Conservation (phyloP, 192 early-diverging fungal species). For the Phlyctochytrium planicorne region DNA sequence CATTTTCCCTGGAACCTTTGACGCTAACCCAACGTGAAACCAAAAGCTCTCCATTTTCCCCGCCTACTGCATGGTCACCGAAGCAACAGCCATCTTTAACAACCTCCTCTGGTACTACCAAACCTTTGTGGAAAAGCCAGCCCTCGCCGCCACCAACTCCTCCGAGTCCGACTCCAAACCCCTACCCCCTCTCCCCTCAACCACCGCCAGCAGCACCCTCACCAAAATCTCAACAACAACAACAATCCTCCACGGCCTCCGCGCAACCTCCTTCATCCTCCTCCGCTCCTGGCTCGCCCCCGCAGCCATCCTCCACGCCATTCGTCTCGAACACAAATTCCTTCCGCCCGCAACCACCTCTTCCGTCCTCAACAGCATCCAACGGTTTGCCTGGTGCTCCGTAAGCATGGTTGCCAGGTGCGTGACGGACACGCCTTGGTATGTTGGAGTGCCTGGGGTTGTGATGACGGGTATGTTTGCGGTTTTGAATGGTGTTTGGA, state of each 20-base stretch:
- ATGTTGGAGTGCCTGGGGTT: neutral
- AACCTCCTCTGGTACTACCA: constrained; percentile 11
- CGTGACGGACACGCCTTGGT: neutral
- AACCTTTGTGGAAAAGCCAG: neutral
- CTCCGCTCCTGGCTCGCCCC: neutral
- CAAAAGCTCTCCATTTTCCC: constrained; percentile 4
- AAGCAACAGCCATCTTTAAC: constrained; percentile 5
- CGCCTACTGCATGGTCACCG: constrained; percentile 11
- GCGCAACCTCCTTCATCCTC: neutral
- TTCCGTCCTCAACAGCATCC: neutral
- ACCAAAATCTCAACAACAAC: neutral
- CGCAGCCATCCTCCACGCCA: neutral
- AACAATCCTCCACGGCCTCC: neutral
- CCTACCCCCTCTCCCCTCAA: neutral
- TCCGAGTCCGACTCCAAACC: neutral
- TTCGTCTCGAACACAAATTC: neutral
- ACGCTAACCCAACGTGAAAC: no score
- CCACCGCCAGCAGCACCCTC: neutral
- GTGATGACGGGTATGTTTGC: neutral
- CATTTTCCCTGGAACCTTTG: no score
- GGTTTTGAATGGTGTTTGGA: constrained; percentile 1
- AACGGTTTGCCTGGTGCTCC: neutral
- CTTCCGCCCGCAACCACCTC: neutral
- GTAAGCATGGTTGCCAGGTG: neutral
- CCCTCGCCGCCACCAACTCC: constrained; percentile 4